phyloP scores from a whole-genome alignment of 129 eudicot species.

The Pittosporum tobira region DNA sequence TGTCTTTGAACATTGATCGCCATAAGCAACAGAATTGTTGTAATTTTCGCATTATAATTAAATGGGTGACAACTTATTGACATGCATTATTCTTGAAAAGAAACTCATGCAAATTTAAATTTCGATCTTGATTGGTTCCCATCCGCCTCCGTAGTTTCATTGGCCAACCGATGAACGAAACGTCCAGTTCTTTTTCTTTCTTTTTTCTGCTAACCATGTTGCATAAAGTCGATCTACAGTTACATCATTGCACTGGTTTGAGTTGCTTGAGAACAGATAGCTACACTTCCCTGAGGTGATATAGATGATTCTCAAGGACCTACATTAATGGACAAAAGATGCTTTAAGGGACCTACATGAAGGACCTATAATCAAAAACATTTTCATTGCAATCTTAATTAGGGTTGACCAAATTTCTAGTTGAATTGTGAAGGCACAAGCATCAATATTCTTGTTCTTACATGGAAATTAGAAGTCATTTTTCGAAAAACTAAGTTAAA shows the following conservation, averaged over 20 bases:
- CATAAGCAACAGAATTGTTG: no score
- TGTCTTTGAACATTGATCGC: no score
- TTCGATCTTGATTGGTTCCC: not conserved
- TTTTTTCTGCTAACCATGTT: not conserved
- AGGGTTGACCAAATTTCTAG: not conserved
- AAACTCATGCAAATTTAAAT: not conserved
- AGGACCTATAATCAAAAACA: not conserved
- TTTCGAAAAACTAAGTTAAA: no score
- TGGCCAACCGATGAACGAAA: conserved; percentile 4
- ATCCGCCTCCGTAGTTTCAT: not conserved
- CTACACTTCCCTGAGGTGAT: conserved; percentile 4
- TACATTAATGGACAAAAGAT: conserved; percentile 2
- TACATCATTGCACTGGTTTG: not conserved
- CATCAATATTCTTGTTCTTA: no score
- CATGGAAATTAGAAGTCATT: no score
- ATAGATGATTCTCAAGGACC: conserved; percentile 10
- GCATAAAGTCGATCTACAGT: not conserved
- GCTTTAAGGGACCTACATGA: not conserved
- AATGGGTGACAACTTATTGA: not conserved
- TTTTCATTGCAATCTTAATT: not conserved
- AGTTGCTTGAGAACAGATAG: not conserved
- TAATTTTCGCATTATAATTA: no score
- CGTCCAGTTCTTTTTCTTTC: not conserved
- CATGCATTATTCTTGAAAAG: not conserved
- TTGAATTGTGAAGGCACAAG: no score